Evolutionary conservation across 306 rosid species (phyloP).

Genomic region (Acmispon strigosus): DNA sequence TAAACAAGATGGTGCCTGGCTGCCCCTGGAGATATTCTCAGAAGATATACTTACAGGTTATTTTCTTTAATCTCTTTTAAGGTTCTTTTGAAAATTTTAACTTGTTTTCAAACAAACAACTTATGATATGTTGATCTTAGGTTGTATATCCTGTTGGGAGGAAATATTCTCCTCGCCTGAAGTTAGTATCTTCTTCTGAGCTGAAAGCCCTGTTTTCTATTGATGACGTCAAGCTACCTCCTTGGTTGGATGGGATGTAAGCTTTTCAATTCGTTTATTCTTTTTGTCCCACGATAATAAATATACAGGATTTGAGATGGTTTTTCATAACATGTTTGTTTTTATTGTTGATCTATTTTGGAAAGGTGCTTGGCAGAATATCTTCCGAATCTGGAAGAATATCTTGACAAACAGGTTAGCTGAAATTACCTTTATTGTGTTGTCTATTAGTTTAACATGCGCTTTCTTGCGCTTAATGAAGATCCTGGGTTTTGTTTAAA

Average conservation of each 20-base stretch:
- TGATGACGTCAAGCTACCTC: slow-evolving; percentile 85
- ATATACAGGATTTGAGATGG: background rate
- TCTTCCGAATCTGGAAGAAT: slow-evolving; percentile 82
- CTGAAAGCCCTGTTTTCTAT: slow-evolving; percentile 69
- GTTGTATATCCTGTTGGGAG: slow-evolving; percentile 85
- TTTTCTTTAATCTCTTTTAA: slow-evolving; percentile 9
- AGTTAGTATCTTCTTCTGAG: slow-evolving; percentile 67
- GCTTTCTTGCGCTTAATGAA: background rate
- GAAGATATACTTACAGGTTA: slow-evolving; percentile 87
- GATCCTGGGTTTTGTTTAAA: slow-evolving; percentile 2
- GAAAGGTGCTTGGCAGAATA: slow-evolving; percentile 94
- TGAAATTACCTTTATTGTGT: slow-evolving; percentile 8
- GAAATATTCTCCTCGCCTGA: slow-evolving; percentile 78
- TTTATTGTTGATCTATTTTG: slow-evolving; percentile 18
- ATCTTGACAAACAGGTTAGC: slow-evolving; percentile 84
- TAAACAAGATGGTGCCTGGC: slow-evolving; percentile 78
- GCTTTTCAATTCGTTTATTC: slow-evolving; percentile 22
- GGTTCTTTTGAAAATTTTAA: background rate
- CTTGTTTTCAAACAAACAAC: slow-evolving; percentile 8
- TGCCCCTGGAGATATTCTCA: slow-evolving; percentile 82
- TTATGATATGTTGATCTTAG: slow-evolving; percentile 26
- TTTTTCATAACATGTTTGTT: slow-evolving; percentile 10
- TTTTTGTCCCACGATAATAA: background rate
- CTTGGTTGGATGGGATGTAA: slow-evolving; percentile 91
- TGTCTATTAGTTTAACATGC: background rate